Evolutionary conservation across 495 filamentous ascomycete genomes (phyloP).

Genomic region (Collariella sp.): DNA sequence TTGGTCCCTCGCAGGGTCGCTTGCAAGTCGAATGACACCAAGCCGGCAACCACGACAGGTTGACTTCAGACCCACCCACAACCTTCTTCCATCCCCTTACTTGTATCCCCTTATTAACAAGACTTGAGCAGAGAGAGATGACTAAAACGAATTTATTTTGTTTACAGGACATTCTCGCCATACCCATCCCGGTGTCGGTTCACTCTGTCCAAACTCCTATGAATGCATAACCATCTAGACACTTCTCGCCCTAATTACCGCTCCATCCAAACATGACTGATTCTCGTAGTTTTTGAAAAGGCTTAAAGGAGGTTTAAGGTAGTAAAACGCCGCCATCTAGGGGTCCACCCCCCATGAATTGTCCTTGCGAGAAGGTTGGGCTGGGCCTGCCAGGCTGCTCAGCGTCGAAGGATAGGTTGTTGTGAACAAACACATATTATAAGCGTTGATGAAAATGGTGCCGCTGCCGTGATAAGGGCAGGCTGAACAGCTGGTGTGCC

Average conservation of each 20-base stretch:
- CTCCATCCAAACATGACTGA: neutral
- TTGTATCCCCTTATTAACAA: neutral
- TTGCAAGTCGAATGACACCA: neutral
- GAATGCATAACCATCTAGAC: neutral
- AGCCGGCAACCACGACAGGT: neutral
- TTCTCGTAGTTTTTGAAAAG: neutral
- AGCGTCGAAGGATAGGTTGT: slow-evolving; percentile 1
- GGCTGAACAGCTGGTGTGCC: slow-evolving; percentile 13
- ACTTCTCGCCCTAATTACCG: neutral
- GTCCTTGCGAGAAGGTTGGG: too few relatives aligned
- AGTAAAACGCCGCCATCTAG: too few relatives aligned
- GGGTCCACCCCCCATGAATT: too few relatives aligned
- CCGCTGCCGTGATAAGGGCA: neutral
- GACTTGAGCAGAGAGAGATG: neutral
- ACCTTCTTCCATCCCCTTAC: too few relatives aligned
- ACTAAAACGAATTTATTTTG: neutral
- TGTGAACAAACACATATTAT: slow-evolving; percentile 14
- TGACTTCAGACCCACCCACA: neutral
- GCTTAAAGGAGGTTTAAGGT: neutral
- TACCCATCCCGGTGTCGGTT: neutral
- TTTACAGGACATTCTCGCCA: slow-evolving; percentile 1
- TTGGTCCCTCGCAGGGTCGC: neutral
- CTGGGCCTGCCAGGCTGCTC: neutral
- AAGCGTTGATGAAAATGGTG: slow-evolving; percentile 11
- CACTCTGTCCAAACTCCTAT: slow-evolving; percentile 3